Conservation (phyloP, 2,329 filamentous ascomycete species). For the Curvularia sp. region DNA sequence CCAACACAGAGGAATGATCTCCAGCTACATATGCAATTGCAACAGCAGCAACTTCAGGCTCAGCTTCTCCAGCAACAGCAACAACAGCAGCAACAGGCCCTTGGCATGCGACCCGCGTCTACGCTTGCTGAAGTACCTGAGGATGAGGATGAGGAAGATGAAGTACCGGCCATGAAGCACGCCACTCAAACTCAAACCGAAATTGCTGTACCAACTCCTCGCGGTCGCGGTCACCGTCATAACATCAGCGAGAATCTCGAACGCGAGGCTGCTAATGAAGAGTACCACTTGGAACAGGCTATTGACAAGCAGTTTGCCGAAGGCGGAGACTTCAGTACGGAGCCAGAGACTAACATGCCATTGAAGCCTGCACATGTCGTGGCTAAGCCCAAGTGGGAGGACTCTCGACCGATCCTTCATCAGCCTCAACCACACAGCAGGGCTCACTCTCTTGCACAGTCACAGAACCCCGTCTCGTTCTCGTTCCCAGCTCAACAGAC, state of each 20-base stretch:
- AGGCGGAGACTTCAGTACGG: slow-evolving; percentile 72
- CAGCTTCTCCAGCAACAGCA: slow-evolving; percentile 57
- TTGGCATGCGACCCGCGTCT: slow-evolving; percentile 55
- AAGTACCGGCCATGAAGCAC: slow-evolving; percentile 50
- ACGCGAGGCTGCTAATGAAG: slow-evolving; percentile 82
- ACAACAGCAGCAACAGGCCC: slow-evolving; percentile 53
- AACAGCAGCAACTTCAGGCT: slow-evolving; percentile 61
- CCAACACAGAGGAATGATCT: slow-evolving; percentile 50
- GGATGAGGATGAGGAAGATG: slow-evolving; percentile 68
- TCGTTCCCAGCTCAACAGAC: slow-evolving; percentile 41
- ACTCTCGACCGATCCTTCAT: slow-evolving; percentile 61
- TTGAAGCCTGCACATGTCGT: slow-evolving; percentile 37
- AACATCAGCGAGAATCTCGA: slow-evolving; percentile 81
- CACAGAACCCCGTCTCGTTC: slow-evolving; percentile 54
- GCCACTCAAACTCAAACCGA: slow-evolving; percentile 54
- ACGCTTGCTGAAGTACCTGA: slow-evolving; percentile 75
- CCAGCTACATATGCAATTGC: slow-evolving; percentile 56
- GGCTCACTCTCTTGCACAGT: slow-evolving; percentile 73
- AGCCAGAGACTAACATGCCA: slow-evolving; percentile 41
- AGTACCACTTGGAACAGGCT: slow-evolving; percentile 83
- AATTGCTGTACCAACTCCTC: slow-evolving; percentile 67
- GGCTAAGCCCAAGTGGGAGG: slow-evolving; percentile 44
- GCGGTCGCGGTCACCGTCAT: slow-evolving; percentile 62
- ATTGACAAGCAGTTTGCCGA: slow-evolving; percentile 80
- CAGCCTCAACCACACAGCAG: slow-evolving; percentile 77